Base-by-base conservation (phyloP, 345 rosid species). In the Eucalyptus caleyi region DNA sequence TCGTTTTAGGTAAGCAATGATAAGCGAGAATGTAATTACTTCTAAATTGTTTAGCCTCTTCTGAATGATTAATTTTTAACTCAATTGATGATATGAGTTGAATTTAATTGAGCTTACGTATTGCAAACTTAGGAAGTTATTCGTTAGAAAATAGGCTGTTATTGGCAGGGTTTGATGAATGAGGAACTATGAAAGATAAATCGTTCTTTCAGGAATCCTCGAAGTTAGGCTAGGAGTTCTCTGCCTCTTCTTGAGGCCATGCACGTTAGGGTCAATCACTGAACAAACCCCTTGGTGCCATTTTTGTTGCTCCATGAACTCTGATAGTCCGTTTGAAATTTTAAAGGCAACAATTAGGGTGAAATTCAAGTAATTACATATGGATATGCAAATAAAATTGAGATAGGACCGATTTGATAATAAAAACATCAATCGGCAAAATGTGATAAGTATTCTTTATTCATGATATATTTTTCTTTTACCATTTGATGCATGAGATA, bases 401-500 rank as follows among this genome's bases (percentile, higher is more conserved):
- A 53, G 59, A 53, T 53, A 21, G 5, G 59, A 21, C 59, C 0
- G 11, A 53, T 21, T 53, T 19, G 59, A 62, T 0, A 7, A 62
- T 27, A 62, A 62, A 27, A 62, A 21, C 9, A 62, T 30, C 34
- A 62, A 27, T 27, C 2, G 0, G 4, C 1, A 24, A 27, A 27
- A 62, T 7, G 0, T 14, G 8, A 27, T 62, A 30, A 27, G 8
- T 7, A 27, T 30, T 62, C 16, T 62, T 0, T 1, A 62, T 27
- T 12, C 3, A 62, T 27, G 18, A 27, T 6, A 62, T 30, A 62
- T 1, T 62, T 62, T 27, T 62, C 18, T 62, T 62, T 5, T 62
- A 6, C 0, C 34, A 62, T 27, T 62, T 0, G 1, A 62, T 62
- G 8, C 16, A 62, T 27, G 9, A 27, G 32, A 12, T 56, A 56